Evolutionary conservation across 1,284 basidiomycete species (phyloP), one percentile per base, ranked within the genome.

Genomic region (Pseudozyma thailandica): DNA sequence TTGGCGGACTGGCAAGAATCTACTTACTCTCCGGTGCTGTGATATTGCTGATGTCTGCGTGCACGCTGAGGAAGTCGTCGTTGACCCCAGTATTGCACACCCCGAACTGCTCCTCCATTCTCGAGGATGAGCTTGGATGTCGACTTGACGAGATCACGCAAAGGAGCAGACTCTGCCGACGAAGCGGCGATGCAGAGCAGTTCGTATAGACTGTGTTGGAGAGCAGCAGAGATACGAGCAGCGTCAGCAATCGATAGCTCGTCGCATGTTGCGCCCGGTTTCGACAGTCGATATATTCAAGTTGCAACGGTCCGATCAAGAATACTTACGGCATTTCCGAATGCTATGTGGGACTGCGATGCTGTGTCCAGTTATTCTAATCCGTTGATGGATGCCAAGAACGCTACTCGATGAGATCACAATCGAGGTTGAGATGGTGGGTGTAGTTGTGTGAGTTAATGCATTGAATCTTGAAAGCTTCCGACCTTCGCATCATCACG

Each of bases 71-170:
- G 91, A 6, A 94, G 86, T 3, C 87, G 86, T 46, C 86, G 85
- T 16, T 90, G 90, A 4, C 92, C 92, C 88, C 87, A 89, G 51
- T 88, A 92, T 48, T 90, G 86, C 57, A 94, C 87, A 43, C 87
- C 87, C 25, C 92, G 88, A 23, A 94, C 92, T 42, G 91, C 90
- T 25, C 92, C 92, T 49, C 92, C 92, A 20, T 87, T 84, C 60
- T 90, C 86, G 85, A 94, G 87, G 53, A 94, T 86, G 79, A 91
- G 89, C 55, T 85, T 86, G 20, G 91, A 90, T 6, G 90, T 88
- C 75, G 89, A 88, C 12, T 87, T 86, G 23, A 93, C 91, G 16
- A 94, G 86, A 68, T 89, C 88, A 59, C 91, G 89, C 43, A 94
- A 89, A 73, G 90, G 89, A 28, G 77, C 77, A 26, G 80, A 81